phyloP scores from a whole-genome alignment of 805 yeast genomes.

The Pichia phayaonensis region DNA sequence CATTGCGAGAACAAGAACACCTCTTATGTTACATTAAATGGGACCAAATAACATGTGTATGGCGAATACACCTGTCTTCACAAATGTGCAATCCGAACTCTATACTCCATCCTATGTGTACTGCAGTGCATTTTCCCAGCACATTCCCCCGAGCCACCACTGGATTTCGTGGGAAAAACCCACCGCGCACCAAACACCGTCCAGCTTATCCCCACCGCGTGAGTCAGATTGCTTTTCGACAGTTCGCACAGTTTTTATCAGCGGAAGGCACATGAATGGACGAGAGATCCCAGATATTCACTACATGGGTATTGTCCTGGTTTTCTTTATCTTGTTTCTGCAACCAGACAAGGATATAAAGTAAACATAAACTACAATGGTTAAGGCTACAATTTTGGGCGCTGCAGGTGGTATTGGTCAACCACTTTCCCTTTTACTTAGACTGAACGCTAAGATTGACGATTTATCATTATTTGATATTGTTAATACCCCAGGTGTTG shows the following conservation, averaged over 20 bases:
- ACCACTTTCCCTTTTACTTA: slow-evolving; percentile 76
- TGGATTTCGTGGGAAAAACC: neutral
- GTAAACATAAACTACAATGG: slow-evolving; percentile 11
- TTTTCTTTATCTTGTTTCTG: neutral
- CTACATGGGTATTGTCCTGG: no score
- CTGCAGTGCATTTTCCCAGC: neutral
- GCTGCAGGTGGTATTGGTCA: slow-evolving; percentile 96
- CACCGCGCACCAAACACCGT: no score
- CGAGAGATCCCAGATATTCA: no score
- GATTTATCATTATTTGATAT: slow-evolving; percentile 79
- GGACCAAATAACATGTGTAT: no score
- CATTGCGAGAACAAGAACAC: no score
- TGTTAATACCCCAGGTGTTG: slow-evolving; percentile 79
- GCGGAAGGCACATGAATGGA: no score
- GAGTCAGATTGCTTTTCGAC: neutral
- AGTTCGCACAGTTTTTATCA: no score
- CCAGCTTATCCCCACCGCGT: neutral
- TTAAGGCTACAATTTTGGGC: slow-evolving; percentile 73
- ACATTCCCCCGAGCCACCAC: neutral
- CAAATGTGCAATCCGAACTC: no score
- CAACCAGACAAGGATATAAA: neutral
- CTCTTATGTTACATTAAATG: no score
- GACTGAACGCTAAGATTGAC: slow-evolving; percentile 54
- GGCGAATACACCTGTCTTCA: no score
- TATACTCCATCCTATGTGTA: no score